A percentile compares a stretch with the other conserved stretches of the same genome.
These are phyloP conservation scores for Coelastrella sp. DNA, from an alignment of 139 green algal genomes.

Conservation along the genomic window DNA sequence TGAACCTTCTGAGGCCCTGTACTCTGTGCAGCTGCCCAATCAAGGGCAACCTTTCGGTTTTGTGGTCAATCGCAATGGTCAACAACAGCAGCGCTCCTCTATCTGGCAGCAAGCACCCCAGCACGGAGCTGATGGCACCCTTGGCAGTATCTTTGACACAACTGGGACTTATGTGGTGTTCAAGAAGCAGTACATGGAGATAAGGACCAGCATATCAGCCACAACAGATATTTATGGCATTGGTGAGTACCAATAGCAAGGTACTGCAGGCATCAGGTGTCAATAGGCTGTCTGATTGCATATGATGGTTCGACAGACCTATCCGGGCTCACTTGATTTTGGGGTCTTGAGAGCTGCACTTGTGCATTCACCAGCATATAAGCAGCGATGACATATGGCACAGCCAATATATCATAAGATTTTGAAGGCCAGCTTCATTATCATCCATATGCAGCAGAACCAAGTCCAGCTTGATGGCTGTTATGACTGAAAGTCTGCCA, in stretches of 20 bases:
- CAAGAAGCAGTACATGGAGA: constrained; percentile 24
- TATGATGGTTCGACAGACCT: no score
- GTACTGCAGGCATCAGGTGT: background rate
- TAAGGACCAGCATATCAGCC: background rate
- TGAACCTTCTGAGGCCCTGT: background rate
- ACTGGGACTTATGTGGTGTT: constrained; percentile 5
- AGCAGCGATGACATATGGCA: background rate
- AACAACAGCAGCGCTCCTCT: background rate
- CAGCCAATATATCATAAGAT: no score
- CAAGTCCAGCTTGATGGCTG: background rate
- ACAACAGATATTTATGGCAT: constrained; percentile 1
- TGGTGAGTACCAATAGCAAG: background rate
- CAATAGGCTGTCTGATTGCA: no score
- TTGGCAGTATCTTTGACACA: background rate
- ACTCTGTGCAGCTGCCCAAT: background rate
- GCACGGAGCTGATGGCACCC: background rate
- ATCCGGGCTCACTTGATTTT: background rate
- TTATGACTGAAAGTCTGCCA: background rate
- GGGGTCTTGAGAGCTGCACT: background rate
- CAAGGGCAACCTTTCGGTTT: constrained; percentile 25
- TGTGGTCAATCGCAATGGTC: background rate
- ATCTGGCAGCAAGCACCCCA: background rate
- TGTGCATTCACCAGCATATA: background rate
- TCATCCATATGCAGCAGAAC: no score
- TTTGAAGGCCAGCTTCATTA: no score